A percentile compares a stretch with the other conserved stretches of the same genome.
These are phyloP conservation scores for Mercurialis annua DNA, from an alignment of 345 rosid species.

Conservation along the genomic window DNA sequence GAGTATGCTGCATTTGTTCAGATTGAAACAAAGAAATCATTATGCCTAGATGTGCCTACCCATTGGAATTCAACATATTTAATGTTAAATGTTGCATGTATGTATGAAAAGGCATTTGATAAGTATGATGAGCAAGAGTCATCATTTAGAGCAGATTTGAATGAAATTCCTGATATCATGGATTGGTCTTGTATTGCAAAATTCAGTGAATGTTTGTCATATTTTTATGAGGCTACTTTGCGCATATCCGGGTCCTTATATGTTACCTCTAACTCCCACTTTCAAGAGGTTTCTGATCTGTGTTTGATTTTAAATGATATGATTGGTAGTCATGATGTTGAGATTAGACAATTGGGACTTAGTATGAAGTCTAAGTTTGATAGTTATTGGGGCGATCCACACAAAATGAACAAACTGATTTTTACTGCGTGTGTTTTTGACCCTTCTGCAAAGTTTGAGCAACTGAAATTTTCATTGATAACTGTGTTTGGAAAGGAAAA, in stretches of 20 bases:
- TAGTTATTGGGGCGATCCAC: conserved; percentile 8
- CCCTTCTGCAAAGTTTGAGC: conserved; percentile 3
- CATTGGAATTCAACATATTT: no score
- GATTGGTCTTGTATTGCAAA: no score
- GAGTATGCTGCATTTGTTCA: not conserved
- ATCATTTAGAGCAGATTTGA: not conserved
- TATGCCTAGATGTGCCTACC: not conserved
- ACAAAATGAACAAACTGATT: no score
- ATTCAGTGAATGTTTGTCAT: no score
- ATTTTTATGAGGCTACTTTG: conserved; percentile 2
- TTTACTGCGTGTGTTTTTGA: conserved; percentile 3
- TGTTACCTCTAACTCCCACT: no score
- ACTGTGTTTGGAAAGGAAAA: no score
- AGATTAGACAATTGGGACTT: not conserved
- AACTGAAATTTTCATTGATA: no score
- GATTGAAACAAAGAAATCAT: not conserved
- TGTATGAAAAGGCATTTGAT: conserved; percentile 1
- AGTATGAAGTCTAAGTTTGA: conserved; percentile 12
- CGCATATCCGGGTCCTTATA: no score
- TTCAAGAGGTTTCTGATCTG: conserved; percentile 1
- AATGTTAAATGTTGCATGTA: conserved; percentile 1
- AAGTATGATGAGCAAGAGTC: not conserved
- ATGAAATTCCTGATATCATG: not conserved
- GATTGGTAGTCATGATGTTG: not conserved
- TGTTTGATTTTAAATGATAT: not conserved